A percentile compares a stretch with the other conserved stretches of the same genome.
These are phyloP conservation scores for Proliferodiscus dingleyae DNA, from an alignment of 2,329 filamentous ascomycete genomes.

Conservation along the genomic window DNA sequence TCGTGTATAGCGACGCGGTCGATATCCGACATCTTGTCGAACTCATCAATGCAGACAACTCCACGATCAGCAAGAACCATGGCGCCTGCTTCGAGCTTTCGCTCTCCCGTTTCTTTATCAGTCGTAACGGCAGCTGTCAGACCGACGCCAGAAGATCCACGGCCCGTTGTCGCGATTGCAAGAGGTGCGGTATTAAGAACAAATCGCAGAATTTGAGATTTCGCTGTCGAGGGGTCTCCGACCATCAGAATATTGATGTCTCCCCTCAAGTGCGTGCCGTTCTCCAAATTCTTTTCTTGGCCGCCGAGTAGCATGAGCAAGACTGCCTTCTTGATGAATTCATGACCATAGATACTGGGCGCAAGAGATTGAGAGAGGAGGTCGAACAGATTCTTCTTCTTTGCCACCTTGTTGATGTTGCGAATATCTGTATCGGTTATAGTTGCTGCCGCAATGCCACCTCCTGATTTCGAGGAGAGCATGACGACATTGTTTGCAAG, in stretches of 20 bases:
- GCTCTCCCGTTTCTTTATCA: constrained; percentile 95
- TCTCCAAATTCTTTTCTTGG: constrained; percentile 97
- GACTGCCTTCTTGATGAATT: constrained; percentile 97
- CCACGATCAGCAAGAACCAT: constrained; percentile 98
- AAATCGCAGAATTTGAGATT: constrained; percentile 95
- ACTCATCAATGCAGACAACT: constrained; percentile 98
- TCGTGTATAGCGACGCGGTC: constrained; percentile 98
- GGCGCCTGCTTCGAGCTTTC: constrained; percentile 90
- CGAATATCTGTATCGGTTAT: constrained; percentile 97
- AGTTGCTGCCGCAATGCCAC: constrained; percentile 82
- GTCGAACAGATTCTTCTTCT: constrained; percentile 90
- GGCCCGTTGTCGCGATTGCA: constrained; percentile 93
- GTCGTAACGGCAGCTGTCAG: constrained; percentile 92
- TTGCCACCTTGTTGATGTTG: constrained; percentile 96
- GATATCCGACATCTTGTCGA: constrained; percentile 99
- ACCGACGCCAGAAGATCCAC: constrained; percentile 96
- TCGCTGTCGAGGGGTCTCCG: constrained; percentile 95
- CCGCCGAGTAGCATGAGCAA: constrained; percentile 91
- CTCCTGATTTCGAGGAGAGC: constrained; percentile 91
- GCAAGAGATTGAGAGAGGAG: constrained; percentile 90
- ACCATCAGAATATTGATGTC: constrained; percentile 99
- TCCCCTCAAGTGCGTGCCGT: constrained; percentile 94
- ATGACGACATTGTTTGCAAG: constrained; percentile 93
- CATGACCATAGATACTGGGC: constrained; percentile 94
- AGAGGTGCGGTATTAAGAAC: constrained; percentile 95